Conservation (phyloP, 208 protist genomes). For the Naegleria gruberi region DNA sequence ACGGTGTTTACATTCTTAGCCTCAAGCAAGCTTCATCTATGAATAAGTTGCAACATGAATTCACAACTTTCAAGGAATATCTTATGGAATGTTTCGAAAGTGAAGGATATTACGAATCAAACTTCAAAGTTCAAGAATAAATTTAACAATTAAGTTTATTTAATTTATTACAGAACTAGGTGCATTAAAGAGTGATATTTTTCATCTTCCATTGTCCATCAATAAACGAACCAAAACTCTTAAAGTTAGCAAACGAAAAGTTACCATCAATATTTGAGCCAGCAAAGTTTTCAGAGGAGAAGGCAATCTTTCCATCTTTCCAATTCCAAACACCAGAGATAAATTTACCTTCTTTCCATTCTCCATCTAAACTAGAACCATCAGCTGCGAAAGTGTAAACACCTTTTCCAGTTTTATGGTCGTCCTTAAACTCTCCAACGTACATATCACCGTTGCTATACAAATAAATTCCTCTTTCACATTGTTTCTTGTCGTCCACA, state of each 20-base stretch:
- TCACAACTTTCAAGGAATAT: neutral
- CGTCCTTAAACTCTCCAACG: neutral
- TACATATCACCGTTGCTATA: neutral
- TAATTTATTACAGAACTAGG: too few relatives aligned
- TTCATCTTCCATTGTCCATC: neutral
- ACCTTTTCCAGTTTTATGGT: neutral
- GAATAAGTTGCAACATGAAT: slow-evolving; percentile 14
- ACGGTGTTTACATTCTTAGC: neutral
- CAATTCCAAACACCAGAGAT: neutral
- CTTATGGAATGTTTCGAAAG: neutral
- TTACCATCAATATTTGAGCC: neutral
- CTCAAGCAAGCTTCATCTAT: neutral
- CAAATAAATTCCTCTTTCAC: neutral
- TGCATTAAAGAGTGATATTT: neutral
- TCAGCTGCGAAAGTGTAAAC: neutral
- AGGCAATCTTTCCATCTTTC: neutral
- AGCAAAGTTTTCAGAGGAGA: neutral
- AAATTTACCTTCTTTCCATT: neutral
- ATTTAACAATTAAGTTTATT: too few relatives aligned
- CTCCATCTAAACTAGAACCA: neutral
- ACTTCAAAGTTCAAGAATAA: neutral
- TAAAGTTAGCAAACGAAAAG: neutral
- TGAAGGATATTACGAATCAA: neutral
- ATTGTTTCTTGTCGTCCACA: neutral
- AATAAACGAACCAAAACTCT: neutral